Conservation (phyloP, 345 rosid species). For the Bretschneidera sinensis region DNA sequence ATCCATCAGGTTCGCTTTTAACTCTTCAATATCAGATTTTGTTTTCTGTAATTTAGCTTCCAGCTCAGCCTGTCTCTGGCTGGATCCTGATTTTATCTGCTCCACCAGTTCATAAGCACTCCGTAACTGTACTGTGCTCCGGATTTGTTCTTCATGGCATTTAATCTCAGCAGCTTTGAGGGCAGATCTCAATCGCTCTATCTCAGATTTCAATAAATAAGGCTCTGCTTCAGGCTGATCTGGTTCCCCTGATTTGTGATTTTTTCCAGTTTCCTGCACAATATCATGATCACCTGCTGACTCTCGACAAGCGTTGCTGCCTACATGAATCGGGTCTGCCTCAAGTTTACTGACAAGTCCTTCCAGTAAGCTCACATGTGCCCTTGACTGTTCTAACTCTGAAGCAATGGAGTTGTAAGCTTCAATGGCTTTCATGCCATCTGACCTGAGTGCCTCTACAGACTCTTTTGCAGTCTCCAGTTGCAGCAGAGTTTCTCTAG, state of each 20-base stretch:
- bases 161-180: conserved; percentile 47
- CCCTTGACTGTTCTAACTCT: conserved; percentile 70
- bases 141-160: conserved; percentile 36
- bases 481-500: conserved; percentile 63
- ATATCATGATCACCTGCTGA: conserved; percentile 20
- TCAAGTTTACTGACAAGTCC: conserved; percentile 39
- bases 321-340: conserved; percentile 13
- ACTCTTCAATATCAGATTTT: conserved; percentile 50
- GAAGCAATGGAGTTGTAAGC: conserved; percentile 51
- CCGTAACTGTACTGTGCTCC: conserved; percentile 35
- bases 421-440: conserved; percentile 52
- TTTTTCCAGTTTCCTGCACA: conserved; percentile 26
- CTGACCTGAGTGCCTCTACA: conserved; percentile 58
- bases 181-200: conserved; percentile 42
- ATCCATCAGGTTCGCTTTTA: conserved; percentile 78
- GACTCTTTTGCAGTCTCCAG: conserved; percentile 66
- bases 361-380: conserved; percentile 47
- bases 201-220: conserved; percentile 48
- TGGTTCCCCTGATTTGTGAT: conserved; percentile 30
- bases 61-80: conserved; percentile 50
- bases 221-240: conserved; percentile 46
- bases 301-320: conserved; percentile 1
- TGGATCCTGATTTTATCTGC: conserved; percentile 36
- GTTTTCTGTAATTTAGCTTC: conserved; percentile 56
- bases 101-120: conserved; percentile 47